These are phyloP conservation scores for Sapria himalayana DNA, from an alignment of 345 rosid species.

Conservation along the genomic window DNA sequence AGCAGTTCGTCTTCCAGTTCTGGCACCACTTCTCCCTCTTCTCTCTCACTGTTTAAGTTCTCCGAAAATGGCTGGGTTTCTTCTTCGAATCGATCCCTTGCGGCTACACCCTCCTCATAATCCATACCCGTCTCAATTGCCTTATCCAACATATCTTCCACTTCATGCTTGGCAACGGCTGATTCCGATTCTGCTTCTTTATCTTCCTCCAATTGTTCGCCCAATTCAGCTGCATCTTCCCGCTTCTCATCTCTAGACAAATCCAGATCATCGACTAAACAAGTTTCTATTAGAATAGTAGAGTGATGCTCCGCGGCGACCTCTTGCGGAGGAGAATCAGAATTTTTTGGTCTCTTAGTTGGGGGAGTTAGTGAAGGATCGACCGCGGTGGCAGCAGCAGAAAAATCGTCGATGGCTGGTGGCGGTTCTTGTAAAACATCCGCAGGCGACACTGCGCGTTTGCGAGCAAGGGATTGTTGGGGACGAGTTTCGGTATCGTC, in stretches of 20 bases:
- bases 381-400: too few relatives aligned
- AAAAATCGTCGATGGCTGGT: too few relatives aligned
- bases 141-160: conserved; percentile 30
- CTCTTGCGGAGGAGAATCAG: conserved; percentile 23
- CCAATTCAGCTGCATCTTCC: conserved; percentile 32
- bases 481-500: conserved; percentile 32
- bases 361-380: too few relatives aligned
- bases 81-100: conserved; percentile 26
- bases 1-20: conserved; percentile 41
- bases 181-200: conserved; percentile 28
- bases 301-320: conserved; percentile 21
- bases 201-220: conserved; percentile 26
- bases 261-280: conserved; percentile 22
- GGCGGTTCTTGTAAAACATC: too few relatives aligned
- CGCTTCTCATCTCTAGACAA: conserved; percentile 16
- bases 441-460: conserved; percentile 37
- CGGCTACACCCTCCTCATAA: conserved; percentile 24
- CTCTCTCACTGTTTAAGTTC: conserved; percentile 50
- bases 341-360: conserved; percentile 50
- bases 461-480: conserved; percentile 25
- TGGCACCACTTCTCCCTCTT: conserved; percentile 66
- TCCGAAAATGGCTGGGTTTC: conserved; percentile 23
- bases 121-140: conserved; percentile 21
- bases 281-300: conserved; percentile 17
- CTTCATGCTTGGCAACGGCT: conserved; percentile 15